Conservation (phyloP, 1,139 yeast species). For the Zygosaccharomyces sapae region DNA sequence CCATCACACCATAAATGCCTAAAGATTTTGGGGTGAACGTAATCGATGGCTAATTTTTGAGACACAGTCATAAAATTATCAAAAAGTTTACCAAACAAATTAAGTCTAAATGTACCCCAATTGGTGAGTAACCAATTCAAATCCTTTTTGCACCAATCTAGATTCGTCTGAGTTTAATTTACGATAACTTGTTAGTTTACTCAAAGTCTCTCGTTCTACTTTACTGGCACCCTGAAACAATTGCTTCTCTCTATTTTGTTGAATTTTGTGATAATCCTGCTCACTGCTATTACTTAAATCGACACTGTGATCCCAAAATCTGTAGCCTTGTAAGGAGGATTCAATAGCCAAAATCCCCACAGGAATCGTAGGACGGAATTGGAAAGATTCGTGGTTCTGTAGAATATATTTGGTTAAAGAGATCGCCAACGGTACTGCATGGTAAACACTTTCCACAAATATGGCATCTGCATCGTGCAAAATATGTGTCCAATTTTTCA, state of each 20-base stretch:
- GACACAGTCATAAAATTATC: conserved; percentile 36
- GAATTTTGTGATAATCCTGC: conserved; percentile 27
- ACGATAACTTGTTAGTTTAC: conserved; percentile 25
- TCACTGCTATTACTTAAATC: conserved; percentile 21
- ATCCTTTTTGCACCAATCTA: conserved; percentile 19
- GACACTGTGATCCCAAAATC: conserved; percentile 36
- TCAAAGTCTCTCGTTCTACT: conserved; percentile 26
- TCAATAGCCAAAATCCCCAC: conserved; percentile 33
- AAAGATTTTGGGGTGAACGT: conserved; percentile 33
- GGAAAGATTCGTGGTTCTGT: conserved; percentile 16
- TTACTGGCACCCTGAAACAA: conserved; percentile 31
- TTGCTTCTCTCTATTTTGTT: conserved; percentile 31
- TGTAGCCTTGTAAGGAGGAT: conserved; percentile 34
- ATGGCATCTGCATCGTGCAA: conserved; percentile 27
- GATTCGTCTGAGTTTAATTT: conserved; percentile 29
- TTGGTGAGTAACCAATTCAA: conserved; percentile 32
- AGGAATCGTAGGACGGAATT: conserved; percentile 16
- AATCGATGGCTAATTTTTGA: conserved; percentile 34
- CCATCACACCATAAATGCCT: conserved; percentile 36
- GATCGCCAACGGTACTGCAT: conserved; percentile 33
- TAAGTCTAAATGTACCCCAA: conserved; percentile 27
- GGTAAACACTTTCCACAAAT: conserved; percentile 32
- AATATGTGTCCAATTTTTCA: conserved; percentile 28
- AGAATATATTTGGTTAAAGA: conserved; percentile 25
- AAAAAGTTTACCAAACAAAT: conserved; percentile 30